Conservation (phyloP, 495 filamentous ascomycete species). For the Aspergillus asperescens region DNA sequence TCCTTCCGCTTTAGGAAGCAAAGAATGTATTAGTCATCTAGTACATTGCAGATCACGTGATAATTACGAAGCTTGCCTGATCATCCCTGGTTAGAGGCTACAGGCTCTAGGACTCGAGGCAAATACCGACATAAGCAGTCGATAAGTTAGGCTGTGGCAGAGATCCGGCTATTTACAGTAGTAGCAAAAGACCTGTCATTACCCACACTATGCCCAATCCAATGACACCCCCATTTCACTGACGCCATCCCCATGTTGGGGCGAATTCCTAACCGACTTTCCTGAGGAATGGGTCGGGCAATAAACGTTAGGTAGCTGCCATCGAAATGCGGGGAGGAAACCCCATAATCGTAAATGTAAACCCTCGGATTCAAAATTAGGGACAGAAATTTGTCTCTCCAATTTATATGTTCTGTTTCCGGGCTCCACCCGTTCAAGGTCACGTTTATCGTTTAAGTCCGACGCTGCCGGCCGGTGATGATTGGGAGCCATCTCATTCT, state of each 20-base stretch:
- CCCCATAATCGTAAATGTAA: background rate
- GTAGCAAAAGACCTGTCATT: background rate
- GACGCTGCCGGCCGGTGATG: constrained; percentile 3
- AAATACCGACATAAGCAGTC: background rate
- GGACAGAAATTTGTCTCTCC: no score
- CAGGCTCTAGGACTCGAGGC: no score
- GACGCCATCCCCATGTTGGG: constrained; percentile 1
- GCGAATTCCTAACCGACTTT: background rate
- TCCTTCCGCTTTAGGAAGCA: no score
- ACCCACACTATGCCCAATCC: background rate
- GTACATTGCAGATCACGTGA: no score
- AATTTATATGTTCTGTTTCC: background rate
- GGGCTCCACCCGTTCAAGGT: constrained; percentile 13
- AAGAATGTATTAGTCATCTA: no score
- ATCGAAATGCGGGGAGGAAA: background rate
- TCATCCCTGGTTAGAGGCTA: no score
- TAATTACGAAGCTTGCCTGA: no score
- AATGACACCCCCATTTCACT: background rate
- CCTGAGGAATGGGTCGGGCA: background rate
- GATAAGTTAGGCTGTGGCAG: background rate
- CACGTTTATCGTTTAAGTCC: constrained; percentile 8
- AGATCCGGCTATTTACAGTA: background rate
- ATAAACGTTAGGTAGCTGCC: constrained; percentile 2
- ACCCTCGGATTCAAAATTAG: background rate
- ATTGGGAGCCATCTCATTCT: constrained; percentile 2